Evolutionary conservation across 495 filamentous ascomycete species (phyloP).

Genomic region (Sordaria brevicollis): DNA sequence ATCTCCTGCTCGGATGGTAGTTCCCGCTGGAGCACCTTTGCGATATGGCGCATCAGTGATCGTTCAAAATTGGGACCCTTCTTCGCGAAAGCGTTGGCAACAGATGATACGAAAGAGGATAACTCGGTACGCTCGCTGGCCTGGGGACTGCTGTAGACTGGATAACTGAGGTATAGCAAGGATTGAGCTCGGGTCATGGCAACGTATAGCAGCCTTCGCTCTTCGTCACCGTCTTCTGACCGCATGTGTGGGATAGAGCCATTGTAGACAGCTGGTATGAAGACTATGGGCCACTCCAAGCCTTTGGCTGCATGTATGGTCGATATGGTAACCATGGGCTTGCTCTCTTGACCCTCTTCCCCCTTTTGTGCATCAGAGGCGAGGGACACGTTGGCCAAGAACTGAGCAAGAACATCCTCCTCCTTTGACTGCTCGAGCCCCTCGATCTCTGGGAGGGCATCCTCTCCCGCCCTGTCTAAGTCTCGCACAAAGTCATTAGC

Average conservation of each 20-base stretch:
- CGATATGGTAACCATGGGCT: conserved; percentile 75
- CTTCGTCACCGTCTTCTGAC: conserved; percentile 82
- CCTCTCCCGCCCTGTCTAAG: conserved; percentile 42
- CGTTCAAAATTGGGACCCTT: conserved; percentile 36
- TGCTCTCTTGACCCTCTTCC: conserved; percentile 42
- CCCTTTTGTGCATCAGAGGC: conserved; percentile 63
- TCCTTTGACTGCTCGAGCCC: conserved; percentile 60
- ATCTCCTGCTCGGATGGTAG: conserved; percentile 28
- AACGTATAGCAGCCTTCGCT: conserved; percentile 85
- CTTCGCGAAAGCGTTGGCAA: conserved; percentile 26
- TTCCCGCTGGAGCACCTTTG: conserved; percentile 29
- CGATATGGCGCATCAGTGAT: conserved; percentile 27
- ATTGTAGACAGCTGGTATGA: conserved; percentile 83
- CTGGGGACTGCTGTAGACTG: conserved; percentile 31
- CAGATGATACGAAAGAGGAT: conserved; percentile 28
- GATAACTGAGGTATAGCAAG: conserved; percentile 84
- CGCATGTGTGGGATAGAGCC: conserved; percentile 93
- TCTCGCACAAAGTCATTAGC: conserved; percentile 55
- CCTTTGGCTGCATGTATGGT: conserved; percentile 98
- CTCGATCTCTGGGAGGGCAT: conserved; percentile 66
- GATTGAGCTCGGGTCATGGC: conserved; percentile 95
- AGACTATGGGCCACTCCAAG: conserved; percentile 94
- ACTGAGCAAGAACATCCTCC: conserved; percentile 62
- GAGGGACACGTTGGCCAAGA: conserved; percentile 82
- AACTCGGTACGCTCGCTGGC: conserved; percentile 24